Evolutionary conservation across 2,329 filamentous ascomycete species (phyloP), one percentile per base, ranked within the genome.

Genomic region (Scorias spongiosa): DNA sequence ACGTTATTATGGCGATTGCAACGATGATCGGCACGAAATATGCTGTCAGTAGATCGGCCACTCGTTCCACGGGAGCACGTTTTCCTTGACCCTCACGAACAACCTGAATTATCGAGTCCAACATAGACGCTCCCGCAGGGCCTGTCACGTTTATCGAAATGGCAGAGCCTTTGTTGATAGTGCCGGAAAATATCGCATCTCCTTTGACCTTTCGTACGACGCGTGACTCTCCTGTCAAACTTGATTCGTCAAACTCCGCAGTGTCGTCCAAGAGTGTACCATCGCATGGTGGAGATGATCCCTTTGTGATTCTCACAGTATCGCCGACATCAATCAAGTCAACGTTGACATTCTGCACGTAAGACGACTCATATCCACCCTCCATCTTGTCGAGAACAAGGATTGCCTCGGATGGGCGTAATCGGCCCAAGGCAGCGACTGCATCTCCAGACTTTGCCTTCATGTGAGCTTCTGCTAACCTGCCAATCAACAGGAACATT

Each of bases 371-470:
- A 1, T 68, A 57, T 44, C 74, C 71, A 2, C 29, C 29, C 10
- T n/a, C 28, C 3, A 41, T 17, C 7, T 40, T 40, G 20, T 26
- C 20, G 7, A 26, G 20, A 14, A 91, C 66, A 10, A 95, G 68
- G 2, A 83, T 66, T 1, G 88, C 87, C 42, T 84, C 82, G 0
- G 75, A 79, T 0, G 88, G 87, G 12, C 84, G 74, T 29, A 95
- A 70, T 48, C 81, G 85, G 2, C 81, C 80, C 4, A 95, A 68
- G 48, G 82, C 78, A 29, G 83, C 78, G 2, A 95, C 81, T 1
- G 88, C 88, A 59, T 93, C 83, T 1, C 87, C 87, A 0, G 88
- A 86, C 56, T 82, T 89, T 0, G 86, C 81, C 63, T 94, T 94
- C 70, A 84, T 93, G 66, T 91, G 93, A 1, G 84, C 80, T 66